Percentiles rank a stretch among this genome's conserved stretches.
phyloP scores from a whole-genome alignment of 2,329 filamentous ascomycete species.

The Cladosporium colombiae region DNA sequence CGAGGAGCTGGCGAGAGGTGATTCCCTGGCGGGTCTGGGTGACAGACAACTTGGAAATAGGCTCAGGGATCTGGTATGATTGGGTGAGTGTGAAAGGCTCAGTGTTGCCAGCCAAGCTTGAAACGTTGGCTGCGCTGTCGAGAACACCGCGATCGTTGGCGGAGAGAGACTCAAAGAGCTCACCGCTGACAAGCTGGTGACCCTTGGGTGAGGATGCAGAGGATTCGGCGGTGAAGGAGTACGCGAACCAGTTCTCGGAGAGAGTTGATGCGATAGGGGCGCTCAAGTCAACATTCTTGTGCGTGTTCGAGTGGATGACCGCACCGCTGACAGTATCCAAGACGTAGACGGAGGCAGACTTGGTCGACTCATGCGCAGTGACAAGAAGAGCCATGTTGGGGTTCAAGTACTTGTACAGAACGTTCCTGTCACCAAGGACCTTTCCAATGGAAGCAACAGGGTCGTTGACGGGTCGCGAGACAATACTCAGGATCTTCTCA shows the following conservation, averaged over 20 bases:
- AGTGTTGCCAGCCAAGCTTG: slow-evolving; percentile 67
- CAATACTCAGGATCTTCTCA: slow-evolving; percentile 69
- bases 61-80: slow-evolving; percentile 75
- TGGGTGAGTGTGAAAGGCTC: slow-evolving; percentile 78
- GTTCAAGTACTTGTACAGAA: slow-evolving; percentile 96
- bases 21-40: slow-evolving; percentile 93
- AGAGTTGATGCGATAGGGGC: slow-evolving; percentile 76
- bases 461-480: slow-evolving; percentile 71
- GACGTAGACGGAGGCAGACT: slow-evolving; percentile 71
- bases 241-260: slow-evolving; percentile 94
- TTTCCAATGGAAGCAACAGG: slow-evolving; percentile 93
- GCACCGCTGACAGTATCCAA: slow-evolving; percentile 85
- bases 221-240: slow-evolving; percentile 67
- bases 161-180: slow-evolving; percentile 83
- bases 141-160: slow-evolving; percentile 84
- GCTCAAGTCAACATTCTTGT: slow-evolving; percentile 71
- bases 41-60: slow-evolving; percentile 77
- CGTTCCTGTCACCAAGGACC: slow-evolving; percentile 86
- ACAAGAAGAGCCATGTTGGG: slow-evolving; percentile 80
- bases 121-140: slow-evolving; percentile 69
- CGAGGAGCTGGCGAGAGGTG: slow-evolving; percentile 77
- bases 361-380: slow-evolving; percentile 60
- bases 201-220: slow-evolving; percentile 66
- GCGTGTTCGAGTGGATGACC: slow-evolving; percentile 69
- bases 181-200: slow-evolving; percentile 80